These are phyloP conservation scores for Mrakia gelida DNA, from an alignment of 768 basidiomycete genomes.

Conservation along the genomic window DNA sequence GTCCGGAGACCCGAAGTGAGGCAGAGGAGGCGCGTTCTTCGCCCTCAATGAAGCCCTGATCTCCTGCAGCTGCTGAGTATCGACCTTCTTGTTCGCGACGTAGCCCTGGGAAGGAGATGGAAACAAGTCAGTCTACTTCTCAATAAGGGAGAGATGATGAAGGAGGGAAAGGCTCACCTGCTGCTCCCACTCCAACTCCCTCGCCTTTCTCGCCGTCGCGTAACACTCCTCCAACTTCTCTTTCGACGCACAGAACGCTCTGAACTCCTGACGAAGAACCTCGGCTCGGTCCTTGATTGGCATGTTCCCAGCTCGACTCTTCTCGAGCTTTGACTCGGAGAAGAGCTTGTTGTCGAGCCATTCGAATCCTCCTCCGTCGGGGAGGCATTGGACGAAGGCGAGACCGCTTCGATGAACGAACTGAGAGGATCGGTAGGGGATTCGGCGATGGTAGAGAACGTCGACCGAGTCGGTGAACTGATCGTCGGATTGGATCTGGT, in stretches of 20 bases:
- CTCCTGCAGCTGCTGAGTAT: neutral
- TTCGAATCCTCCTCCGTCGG: slow-evolving; percentile 71
- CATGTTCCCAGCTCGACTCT: neutral
- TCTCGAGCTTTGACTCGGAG: slow-evolving; percentile 3
- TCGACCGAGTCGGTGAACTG: slow-evolving; percentile 23
- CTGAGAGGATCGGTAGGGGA: slow-evolving; percentile 72
- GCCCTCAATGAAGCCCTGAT: neutral
- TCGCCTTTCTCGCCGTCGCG: neutral
- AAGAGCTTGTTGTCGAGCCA: slow-evolving; percentile 68
- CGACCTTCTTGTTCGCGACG: neutral
- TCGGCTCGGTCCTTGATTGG: slow-evolving; percentile 11
- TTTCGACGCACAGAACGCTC: slow-evolving; percentile 13
- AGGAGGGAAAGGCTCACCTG: neutral
- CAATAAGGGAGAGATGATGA: neutral
- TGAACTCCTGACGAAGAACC: neutral
- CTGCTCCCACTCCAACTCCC: neutral
- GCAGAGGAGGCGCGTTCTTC: neutral
- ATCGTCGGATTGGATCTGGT: slow-evolving; percentile 26
- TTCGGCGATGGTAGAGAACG: slow-evolving; percentile 58
- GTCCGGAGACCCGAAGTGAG: neutral
- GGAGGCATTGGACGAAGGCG: slow-evolving; percentile 83
- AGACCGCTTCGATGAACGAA: slow-evolving; percentile 60
- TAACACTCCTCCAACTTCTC: slow-evolving; percentile 3
- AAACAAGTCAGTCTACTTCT: neutral
- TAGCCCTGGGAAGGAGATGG: neutral